Percentiles rank a stretch among this genome's conserved stretches.
Conservation (phyloP, 163 green algal species). For the Prototheca cutis region DNA sequence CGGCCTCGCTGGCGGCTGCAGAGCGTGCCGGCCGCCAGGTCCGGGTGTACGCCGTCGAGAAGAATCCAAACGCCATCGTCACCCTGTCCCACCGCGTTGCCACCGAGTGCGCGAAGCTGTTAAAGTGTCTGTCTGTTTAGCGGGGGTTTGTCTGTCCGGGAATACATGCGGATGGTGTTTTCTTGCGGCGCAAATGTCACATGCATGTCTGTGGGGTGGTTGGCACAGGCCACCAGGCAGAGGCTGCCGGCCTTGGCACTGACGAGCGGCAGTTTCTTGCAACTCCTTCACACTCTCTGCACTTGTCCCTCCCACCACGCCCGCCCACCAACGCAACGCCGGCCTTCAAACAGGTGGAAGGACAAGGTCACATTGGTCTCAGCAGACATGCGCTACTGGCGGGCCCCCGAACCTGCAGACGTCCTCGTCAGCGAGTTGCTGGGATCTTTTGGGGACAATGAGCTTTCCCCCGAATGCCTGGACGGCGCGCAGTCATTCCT, state of each 20-base stretch:
- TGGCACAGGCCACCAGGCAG: no score
- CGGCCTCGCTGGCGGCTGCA: constrained; percentile 61
- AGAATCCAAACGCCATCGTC: constrained; percentile 93
- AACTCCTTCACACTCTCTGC: background rate
- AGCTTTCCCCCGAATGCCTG: constrained; percentile 95
- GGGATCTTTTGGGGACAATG: constrained; percentile 97
- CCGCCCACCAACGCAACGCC: no score
- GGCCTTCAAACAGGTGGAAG: constrained; percentile 52
- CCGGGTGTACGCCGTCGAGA: constrained; percentile 91
- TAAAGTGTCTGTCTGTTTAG: constrained; percentile 4
- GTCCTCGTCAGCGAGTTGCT: constrained; percentile 96
- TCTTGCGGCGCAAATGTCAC: no score
- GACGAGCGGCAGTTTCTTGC: no score
- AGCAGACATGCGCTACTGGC: constrained; percentile 80
- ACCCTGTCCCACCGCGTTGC: constrained; percentile 47
- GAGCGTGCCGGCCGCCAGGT: constrained; percentile 29
- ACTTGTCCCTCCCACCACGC: background rate
- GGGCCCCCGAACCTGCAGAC: constrained; percentile 70
- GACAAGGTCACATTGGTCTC: constrained; percentile 54
- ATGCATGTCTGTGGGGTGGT: no score
- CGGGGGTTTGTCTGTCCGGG: no score
- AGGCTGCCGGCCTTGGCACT: no score
- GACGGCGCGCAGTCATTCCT: constrained; percentile 94
- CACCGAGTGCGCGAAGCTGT: constrained; percentile 22
- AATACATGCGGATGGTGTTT: no score